Evolutionary conservation across 345 rosid species (phyloP).

Genomic region (Acer yangbiense): DNA sequence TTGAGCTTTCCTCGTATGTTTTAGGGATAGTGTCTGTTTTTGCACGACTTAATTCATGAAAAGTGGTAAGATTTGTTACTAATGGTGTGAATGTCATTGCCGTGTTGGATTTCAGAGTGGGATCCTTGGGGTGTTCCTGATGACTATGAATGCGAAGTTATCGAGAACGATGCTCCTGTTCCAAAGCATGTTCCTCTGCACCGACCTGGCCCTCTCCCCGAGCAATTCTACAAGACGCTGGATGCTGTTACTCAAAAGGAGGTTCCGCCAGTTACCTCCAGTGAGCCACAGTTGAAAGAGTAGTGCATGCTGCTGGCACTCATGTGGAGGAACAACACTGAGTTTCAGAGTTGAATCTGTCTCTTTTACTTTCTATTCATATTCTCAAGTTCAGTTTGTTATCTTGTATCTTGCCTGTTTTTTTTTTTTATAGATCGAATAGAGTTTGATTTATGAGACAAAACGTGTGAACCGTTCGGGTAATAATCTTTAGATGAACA

Average conservation of each 20-base stretch:
- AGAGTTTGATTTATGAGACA: slow-evolving; percentile 30
- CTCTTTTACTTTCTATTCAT: slow-evolving; percentile 11
- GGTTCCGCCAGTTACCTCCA: slow-evolving; percentile 50
- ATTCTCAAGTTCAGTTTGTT: slow-evolving; percentile 21
- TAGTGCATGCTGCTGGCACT: slow-evolving; percentile 23
- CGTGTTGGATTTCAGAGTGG: slow-evolving; percentile 63
- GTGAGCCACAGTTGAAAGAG: slow-evolving; percentile 51
- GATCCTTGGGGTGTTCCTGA: slow-evolving; percentile 99
- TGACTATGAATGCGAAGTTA: slow-evolving; percentile 87
- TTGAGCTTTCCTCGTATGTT: not conserved
- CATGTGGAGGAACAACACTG: slow-evolving; percentile 9
- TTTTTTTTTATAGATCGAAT: slow-evolving; percentile 31
- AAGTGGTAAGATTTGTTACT: not conserved
- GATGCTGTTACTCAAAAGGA: slow-evolving; percentile 50
- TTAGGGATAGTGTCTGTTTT: not conserved
- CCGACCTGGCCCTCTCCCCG: slow-evolving; percentile 95
- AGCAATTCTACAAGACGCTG: slow-evolving; percentile 78
- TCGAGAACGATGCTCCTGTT: slow-evolving; percentile 85
- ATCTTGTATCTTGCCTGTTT: slow-evolving; percentile 30
- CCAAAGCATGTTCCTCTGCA: slow-evolving; percentile 95
- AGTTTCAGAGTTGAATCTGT: slow-evolving; percentile 26
- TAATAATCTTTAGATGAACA: slow-evolving; percentile 36
- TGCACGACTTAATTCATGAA: not conserved
- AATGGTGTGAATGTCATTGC: not conserved
- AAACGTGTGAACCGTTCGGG: slow-evolving; percentile 26